phyloP scores from a whole-genome alignment of 2,329 filamentous ascomycete species.

The Beauveria brongniartii region DNA sequence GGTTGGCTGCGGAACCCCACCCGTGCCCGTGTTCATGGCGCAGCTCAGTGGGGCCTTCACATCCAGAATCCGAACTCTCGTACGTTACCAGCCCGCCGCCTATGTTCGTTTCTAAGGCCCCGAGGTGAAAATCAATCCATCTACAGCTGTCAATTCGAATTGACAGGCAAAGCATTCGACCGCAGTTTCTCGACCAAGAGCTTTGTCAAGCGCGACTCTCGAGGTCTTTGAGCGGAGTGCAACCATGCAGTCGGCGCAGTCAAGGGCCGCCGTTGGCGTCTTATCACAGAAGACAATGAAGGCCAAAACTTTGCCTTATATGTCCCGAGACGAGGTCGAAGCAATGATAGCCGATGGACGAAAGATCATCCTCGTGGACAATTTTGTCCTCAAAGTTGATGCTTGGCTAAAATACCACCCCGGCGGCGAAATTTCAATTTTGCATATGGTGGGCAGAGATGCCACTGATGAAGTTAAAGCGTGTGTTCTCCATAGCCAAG shows the following conservation, averaged over 20 bases:
- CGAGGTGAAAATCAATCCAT: not conserved
- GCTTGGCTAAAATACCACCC: slow-evolving; percentile 85
- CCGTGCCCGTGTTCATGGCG: not conserved
- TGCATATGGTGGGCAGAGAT: slow-evolving; percentile 89
- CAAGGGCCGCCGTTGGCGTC: not conserved
- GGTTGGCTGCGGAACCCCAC: not conserved
- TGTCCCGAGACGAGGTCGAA: slow-evolving; percentile 37
- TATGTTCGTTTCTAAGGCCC: not conserved
- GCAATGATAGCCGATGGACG: slow-evolving; percentile 74
- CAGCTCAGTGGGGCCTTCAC: not conserved
- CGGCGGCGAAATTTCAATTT: slow-evolving; percentile 82
- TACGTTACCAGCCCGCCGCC: not conserved
- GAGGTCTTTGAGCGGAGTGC: not conserved
- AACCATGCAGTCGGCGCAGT: not conserved
- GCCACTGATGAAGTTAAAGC: slow-evolving; percentile 90
- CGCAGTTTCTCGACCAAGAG: too few relatives aligned
- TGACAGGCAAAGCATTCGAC: not conserved
- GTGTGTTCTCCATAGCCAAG: slow-evolving; percentile 41
- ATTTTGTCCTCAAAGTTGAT: slow-evolving; percentile 78
- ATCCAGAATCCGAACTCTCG: not conserved
- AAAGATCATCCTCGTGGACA: slow-evolving; percentile 72
- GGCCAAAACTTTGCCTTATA: not conserved
- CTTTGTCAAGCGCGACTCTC: not conserved
- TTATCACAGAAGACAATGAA: not conserved
- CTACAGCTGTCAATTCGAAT: not conserved